Base-by-base conservation (phyloP, 805 yeast species). In the Candida schatavii region DNA sequence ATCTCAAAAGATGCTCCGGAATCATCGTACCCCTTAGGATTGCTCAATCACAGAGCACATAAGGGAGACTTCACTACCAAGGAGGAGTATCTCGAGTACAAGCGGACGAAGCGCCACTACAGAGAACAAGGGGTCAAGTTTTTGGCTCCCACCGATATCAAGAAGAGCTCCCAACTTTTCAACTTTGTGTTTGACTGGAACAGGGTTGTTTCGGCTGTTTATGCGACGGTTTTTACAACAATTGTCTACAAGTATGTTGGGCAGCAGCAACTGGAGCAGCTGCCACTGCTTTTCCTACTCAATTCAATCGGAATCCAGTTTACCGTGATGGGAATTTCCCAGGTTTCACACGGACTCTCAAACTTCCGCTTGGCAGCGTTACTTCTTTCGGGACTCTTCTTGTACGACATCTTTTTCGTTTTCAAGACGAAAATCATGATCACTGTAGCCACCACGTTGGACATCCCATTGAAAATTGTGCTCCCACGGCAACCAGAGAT, bases 351-450 rank as follows among this genome's bases (percentile, higher is more conserved):
- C 13, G 15, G 6, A 5, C 5, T 81, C 10, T 59, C 71, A 14
- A 71, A 67, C 33, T 75, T 81, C 51, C 66, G 61, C 39, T 61
- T 74, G 1, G 81, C 77, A 3, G 51, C 66, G 13, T 46, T 75
- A 9, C 52, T 81, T 26, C 59, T 83, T 19, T 43, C 50, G 2
- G 75, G 75, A 2, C 68, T 83, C 33, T 80, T 82, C 50, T 47
- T 75, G 31, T 83, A 83, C 56, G 89, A 83, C 54, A 68, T 80
- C 31, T 81, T 74, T 55, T 83, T 83, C 61, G 89, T 83, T 1
- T 84, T 81, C 57, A 77, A 74, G 3, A 72, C 85, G 0, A 69
- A 73, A 26, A 66, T 80, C 4, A 83, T 83, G 89, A 64, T 71
- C 29, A 67, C 77, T 1, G 88, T 82, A 15, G 88, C 88, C 5